Evolutionary conservation across 352 stramenopile species (phyloP), one percentile per base, ranked within the genome.

Genomic region (Paralagenidium karlingii): DNA sequence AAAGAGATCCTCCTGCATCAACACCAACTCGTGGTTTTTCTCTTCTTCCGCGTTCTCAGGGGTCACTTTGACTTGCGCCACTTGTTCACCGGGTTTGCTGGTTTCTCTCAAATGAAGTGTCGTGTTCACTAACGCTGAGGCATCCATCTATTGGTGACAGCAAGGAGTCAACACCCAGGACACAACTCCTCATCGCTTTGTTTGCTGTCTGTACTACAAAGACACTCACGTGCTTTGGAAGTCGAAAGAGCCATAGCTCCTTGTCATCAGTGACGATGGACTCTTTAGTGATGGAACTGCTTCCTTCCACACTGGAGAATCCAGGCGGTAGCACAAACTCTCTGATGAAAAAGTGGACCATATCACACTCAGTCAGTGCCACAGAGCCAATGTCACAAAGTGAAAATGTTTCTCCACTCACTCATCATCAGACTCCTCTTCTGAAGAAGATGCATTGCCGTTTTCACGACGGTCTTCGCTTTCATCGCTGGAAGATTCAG

Each of bases 241-340:
- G 64, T 53, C 82, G 84, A 44, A 88, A 85, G 42, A 88, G 80
- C 74, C 74, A 88, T n/a, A 88, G 63, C 46, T 88, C 74, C 51
- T 85, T 75, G 44, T 83, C 68, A n/a, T 66, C 61, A 3, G 61
- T 56, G 12, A 85, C 55, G 34, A 85, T 59, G 0, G 58, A 51
- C 52, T 84, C 70, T 16, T 66, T 68, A 13, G 69, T 81, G 30
- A 85, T 52, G 3, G 61, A 50, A 5, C 55, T 55, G 45, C 67
- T 82, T 40, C 66, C 68, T 12, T 71, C 61, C 28, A 88, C 63
- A 29, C 54, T 54, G 40, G 84, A 62, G 30, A 85, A 88, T 15
- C 68, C 70, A 2, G 63, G 53, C 16, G 74, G 74, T 41, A 88
- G 82, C 68, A 82, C 68, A 51, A 85, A 88, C 43, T 88, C 74